A percentile compares a stretch with the other conserved stretches of the same genome.
phyloP scores from a whole-genome alignment of 2,329 filamentous ascomycete genomes.

The Huntiella moniliformis region DNA sequence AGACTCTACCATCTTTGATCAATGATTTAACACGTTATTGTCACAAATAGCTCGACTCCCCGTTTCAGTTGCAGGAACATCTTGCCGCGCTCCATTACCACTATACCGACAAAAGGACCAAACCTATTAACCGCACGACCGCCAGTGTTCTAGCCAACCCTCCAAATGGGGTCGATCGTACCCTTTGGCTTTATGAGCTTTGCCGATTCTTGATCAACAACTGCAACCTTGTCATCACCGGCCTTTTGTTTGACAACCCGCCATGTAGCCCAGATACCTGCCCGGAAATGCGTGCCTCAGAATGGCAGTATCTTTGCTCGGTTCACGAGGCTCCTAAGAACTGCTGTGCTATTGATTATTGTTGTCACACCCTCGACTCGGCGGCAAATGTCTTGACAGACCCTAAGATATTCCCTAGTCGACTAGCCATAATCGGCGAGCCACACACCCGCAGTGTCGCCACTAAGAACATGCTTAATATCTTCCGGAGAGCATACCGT shows the following conservation, averaged over 20 bases:
- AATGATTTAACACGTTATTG: neutral
- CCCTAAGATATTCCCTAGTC: constrained; percentile 84
- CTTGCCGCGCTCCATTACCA: constrained; percentile 79
- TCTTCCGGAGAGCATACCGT: constrained; percentile 81
- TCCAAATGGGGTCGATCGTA: constrained; percentile 64
- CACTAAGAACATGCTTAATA: constrained; percentile 75
- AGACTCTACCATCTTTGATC: neutral
- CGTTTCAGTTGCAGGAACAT: constrained; percentile 94
- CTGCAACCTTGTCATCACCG: constrained; percentile 80
- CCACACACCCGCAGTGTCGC: constrained; percentile 43
- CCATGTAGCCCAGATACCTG: constrained; percentile 80
- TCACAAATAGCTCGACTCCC: constrained; percentile 62
- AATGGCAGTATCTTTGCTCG: constrained; percentile 98
- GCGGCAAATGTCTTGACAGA: constrained; percentile 87
- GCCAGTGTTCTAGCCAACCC: constrained; percentile 61
- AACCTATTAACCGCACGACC: constrained; percentile 56
- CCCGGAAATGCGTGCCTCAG: constrained; percentile 93
- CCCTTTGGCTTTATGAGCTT: constrained; percentile 93
- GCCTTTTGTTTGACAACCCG: constrained; percentile 78
- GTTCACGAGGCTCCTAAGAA: constrained; percentile 93
- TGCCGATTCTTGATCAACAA: constrained; percentile 90
- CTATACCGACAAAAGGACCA: constrained; percentile 48
- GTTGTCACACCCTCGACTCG: constrained; percentile 96
- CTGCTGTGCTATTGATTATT: constrained; percentile 97
- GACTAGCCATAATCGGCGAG: constrained; percentile 41